phyloP scores from a whole-genome alignment of 2,329 filamentous ascomycete species.

The Aureobasidium melanogenum region DNA sequence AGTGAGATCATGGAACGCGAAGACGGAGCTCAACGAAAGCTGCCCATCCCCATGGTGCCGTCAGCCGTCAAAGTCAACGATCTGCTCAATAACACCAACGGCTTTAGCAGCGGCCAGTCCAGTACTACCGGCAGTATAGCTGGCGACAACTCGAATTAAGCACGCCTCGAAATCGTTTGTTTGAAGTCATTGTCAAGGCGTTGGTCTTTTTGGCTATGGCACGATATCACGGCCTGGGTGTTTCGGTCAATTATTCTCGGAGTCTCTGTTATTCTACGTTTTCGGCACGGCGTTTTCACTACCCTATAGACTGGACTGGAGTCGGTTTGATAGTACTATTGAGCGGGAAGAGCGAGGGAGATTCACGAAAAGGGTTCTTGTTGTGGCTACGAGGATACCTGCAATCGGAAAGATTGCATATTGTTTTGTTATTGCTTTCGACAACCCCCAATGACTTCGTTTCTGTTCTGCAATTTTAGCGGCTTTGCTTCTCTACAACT shows the following conservation, averaged over 20 bases:
- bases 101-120: constrained; percentile 64
- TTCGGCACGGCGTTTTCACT: constrained; percentile 8
- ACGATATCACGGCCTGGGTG: constrained; percentile 8
- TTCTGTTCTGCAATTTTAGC: constrained; percentile 7
- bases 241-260: constrained; percentile 1
- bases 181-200: neutral
- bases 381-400: constrained; percentile 1
- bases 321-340: constrained; percentile 4
- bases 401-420: constrained; percentile 4
- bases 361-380: neutral
- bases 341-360: neutral
- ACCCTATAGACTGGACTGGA: constrained; percentile 11
- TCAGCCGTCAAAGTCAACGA: constrained; percentile 63
- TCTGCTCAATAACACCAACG: constrained; percentile 53
- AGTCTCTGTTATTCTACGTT: constrained; percentile 1
- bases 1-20: constrained; percentile 87
- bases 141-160: constrained; percentile 13
- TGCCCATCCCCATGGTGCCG: constrained; percentile 84
- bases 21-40: constrained; percentile 79
- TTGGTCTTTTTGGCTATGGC: constrained; percentile 1
- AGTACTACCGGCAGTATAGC: constrained; percentile 71
- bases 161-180: neutral
- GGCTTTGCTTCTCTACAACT: neutral
- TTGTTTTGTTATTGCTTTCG: constrained; percentile 6
- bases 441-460: constrained; percentile 6